Evolutionary conservation across 495 filamentous ascomycete genomes (phyloP).

Genomic region (Lentithecium fluviatile): DNA sequence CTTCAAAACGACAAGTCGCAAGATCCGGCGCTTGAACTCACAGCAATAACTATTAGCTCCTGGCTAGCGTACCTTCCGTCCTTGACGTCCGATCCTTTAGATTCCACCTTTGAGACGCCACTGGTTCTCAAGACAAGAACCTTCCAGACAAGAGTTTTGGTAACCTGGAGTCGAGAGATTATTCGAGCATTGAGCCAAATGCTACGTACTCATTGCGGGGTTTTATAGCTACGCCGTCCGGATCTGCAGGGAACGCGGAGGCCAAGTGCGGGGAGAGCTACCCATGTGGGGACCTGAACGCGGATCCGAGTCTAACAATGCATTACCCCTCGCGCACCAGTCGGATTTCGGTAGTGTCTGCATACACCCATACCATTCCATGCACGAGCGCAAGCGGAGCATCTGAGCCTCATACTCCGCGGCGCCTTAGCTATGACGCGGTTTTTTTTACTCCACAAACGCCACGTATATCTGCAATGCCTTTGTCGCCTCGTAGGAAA

Average conservation of each 20-base stretch:
- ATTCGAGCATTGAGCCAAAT: neutral
- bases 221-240: neutral
- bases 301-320: neutral
- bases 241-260: neutral
- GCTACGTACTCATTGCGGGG: constrained; percentile 7
- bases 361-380: neutral
- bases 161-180: neutral
- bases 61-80: too few relatives aligned
- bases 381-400: neutral
- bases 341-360: neutral
- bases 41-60: too few relatives aligned
- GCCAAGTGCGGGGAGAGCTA: neutral
- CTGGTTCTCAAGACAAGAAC: too few relatives aligned
- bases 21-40: too few relatives aligned
- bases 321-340: neutral
- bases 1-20: too few relatives aligned
- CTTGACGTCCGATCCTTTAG: too few relatives aligned
- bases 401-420: neutral
- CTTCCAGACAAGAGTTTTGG: too few relatives aligned
- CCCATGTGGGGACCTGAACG: neutral
- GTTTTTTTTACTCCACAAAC: constrained; percentile 24
- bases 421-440: neutral
- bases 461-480: constrained; percentile 51
- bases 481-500: constrained; percentile 50
- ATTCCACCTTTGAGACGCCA: too few relatives aligned